These are phyloP conservation scores for Aureobasidium lini DNA, from an alignment of 2,329 filamentous ascomycete species.

Conservation along the genomic window DNA sequence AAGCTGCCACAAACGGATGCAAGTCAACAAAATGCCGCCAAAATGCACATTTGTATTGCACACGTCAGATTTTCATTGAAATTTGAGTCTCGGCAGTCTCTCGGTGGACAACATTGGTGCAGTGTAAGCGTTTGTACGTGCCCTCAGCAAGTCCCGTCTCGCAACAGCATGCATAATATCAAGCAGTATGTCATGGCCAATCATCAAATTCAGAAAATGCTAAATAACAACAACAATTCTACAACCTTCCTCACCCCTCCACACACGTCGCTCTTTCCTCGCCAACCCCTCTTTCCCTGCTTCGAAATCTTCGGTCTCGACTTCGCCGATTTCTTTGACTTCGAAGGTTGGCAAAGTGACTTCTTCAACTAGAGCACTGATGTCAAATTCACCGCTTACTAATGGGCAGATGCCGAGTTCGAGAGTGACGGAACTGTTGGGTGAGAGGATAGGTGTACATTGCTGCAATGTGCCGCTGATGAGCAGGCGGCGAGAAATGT, in stretches of 20 bases:
- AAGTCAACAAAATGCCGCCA: no score
- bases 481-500: constrained; percentile 72
- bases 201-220: no score
- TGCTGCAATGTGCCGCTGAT: constrained; percentile 83
- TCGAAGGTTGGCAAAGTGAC: constrained; percentile 32
- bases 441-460: constrained; percentile 55
- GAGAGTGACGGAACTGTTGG: constrained; percentile 53
- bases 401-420: constrained; percentile 66
- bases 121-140: no score
- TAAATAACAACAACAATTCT: not conserved
- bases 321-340: not conserved
- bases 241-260: constrained; percentile 15
- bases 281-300: not conserved
- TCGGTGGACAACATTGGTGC: no score
- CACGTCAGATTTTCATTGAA: no score
- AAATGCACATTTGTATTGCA: no score
- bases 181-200: no score
- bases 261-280: constrained; percentile 13
- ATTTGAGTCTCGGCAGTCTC: no score
- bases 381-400: constrained; percentile 74
- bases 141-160: no score
- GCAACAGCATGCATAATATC: no score
- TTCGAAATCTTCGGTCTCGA: not conserved
- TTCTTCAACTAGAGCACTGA: constrained; percentile 76
- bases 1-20: no score